Conservation (phyloP, 495 filamentous ascomycete genomes). For the Cercophora sp. region DNA sequence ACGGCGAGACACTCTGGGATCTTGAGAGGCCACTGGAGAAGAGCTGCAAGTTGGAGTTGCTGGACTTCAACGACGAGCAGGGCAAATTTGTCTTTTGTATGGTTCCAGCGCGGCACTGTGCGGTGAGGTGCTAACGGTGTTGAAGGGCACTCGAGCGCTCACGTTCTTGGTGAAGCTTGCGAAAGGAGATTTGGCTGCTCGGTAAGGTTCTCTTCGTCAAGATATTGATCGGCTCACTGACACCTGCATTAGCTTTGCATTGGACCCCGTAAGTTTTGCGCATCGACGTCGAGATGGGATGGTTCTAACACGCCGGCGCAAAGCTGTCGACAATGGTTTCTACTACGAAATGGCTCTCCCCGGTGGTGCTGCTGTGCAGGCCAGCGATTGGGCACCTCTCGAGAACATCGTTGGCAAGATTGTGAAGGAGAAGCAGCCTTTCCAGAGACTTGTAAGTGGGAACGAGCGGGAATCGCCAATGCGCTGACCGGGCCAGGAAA, state of each 20-base stretch:
- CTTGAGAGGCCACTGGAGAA: conserved; percentile 81
- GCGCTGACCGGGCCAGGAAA: conserved; percentile 32
- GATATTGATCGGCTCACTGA: too few species aligned
- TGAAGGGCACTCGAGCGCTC: conserved; percentile 83
- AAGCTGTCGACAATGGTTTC: conserved; percentile 73
- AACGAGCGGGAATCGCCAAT: neutral
- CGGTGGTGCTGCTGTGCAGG: conserved; percentile 65
- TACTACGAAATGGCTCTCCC: conserved; percentile 96
- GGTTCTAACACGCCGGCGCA: neutral
- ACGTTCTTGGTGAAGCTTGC: conserved; percentile 88
- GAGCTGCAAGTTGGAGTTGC: conserved; percentile 70
- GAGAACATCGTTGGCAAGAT: conserved; percentile 70
- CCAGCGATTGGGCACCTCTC: conserved; percentile 73
- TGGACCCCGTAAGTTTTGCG: conserved; percentile 63
- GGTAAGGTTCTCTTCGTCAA: too few species aligned
- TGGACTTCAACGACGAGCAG: conserved; percentile 80
- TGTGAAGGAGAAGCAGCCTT: conserved; percentile 94
- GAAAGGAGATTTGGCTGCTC: conserved; percentile 87
- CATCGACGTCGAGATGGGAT: neutral
- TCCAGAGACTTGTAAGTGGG: conserved; percentile 64
- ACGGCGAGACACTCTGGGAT: conserved; percentile 79
- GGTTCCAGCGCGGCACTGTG: neutral
- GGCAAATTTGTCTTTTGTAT: conserved; percentile 52
- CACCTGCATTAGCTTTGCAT: conserved; percentile 62
- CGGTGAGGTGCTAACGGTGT: conserved; percentile 25